A percentile compares a stretch with the other conserved stretches of the same genome.
These are phyloP conservation scores for Fallopia convolvulus DNA, from an alignment of 148 eudicot genomes.

Conservation along the genomic window DNA sequence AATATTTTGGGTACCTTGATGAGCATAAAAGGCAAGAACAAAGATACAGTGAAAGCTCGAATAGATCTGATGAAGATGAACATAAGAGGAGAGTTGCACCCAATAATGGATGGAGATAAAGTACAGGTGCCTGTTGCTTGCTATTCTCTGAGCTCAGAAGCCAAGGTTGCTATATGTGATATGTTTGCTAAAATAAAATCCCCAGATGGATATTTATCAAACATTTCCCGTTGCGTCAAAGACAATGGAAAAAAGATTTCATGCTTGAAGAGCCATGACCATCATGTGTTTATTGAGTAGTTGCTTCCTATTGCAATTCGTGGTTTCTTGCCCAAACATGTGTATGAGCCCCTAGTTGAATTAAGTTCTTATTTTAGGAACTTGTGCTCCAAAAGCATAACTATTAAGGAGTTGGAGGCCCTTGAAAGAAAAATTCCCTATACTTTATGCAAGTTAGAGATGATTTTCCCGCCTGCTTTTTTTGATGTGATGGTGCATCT, in stretches of 20 bases:
- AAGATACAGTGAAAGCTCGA: neutral
- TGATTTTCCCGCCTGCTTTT: neutral
- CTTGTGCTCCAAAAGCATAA: slow-evolving; percentile 1
- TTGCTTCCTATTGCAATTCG: neutral
- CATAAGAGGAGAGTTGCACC: neutral
- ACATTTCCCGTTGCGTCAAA: slow-evolving; percentile 4
- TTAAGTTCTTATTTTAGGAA: neutral
- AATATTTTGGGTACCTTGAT: slow-evolving; percentile 7
- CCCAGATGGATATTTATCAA: slow-evolving; percentile 3
- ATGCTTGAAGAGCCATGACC: slow-evolving; percentile 10
- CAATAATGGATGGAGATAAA: neutral
- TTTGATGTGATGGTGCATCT: neutral
- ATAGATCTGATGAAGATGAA: neutral
- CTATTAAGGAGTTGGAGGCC: neutral
- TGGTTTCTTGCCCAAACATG: slow-evolving; percentile 1
- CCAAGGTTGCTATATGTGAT: neutral
- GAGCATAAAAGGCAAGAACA: slow-evolving; percentile 8
- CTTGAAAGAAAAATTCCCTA: neutral
- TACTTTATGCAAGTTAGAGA: neutral
- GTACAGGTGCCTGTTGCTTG: neutral
- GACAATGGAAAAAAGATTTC: neutral
- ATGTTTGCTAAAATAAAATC: neutral
- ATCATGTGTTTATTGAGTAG: slow-evolving; percentile 13
- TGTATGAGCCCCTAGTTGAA: neutral
- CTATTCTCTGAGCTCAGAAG: neutral